Evolutionary conservation across 345 rosid species (phyloP), one percentile per base, ranked within the genome.

Genomic region (Litchi chinensis): DNA sequence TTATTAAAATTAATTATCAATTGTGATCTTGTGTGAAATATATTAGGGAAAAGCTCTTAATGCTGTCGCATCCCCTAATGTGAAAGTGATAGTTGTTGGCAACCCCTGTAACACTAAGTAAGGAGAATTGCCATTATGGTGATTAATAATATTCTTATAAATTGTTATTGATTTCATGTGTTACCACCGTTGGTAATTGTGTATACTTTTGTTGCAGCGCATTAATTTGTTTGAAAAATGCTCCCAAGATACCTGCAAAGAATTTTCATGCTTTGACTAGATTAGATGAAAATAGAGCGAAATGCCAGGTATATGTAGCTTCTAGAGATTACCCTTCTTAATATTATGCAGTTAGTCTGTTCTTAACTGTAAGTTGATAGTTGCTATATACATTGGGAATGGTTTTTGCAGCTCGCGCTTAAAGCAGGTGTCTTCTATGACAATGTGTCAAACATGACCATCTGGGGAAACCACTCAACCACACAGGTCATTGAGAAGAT

Each of bases 41-140:
- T 76, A 68, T 24, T 71, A 93, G 88, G 99, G 99, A 28, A 96
- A 89, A 87, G 98, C 98, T 80, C 94, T 96, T 40, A 94, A 96
- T 85, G 89, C 97, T 32, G 97, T 85, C 39, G 99, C 99, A 50
- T 96, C 97, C 62, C 91, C 52, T 63, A 87, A 94, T 67, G 98
- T 94, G 46, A 96, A 94, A 87, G 99, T 96, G 63, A 85, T 96
- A 48, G 98, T 96, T 6, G 99, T 96, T 32, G 99, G 99, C 79
- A 96, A 96, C 80, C 99, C 99, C 70, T 96, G 99, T 86, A 94
- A 96, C 84, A 96, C 99, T 81, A 96, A 96, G 99, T 96, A 91
- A 86, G 93, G 41, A 71, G 39, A 66, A 76, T 67, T 74, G 0
- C 71, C 48, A 16, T 77, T 65, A 26, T 11, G 22, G 54, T 15